Base-by-base conservation (phyloP, 345 rosid species). In the Passiflora organensis region DNA sequence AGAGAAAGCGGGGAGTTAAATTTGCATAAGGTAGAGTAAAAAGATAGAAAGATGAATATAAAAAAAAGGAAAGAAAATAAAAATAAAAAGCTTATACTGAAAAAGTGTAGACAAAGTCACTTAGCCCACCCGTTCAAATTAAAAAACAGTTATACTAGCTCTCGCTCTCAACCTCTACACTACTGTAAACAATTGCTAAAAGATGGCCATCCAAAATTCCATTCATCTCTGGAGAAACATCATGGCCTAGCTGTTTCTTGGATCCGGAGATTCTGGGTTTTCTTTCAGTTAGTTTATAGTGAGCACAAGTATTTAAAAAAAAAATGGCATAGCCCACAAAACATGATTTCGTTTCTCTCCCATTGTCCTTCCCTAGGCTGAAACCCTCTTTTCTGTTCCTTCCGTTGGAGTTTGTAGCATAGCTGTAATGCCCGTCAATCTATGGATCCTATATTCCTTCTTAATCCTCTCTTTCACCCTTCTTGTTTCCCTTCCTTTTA, bases 171-270 rank as follows among this genome's bases (percentile, higher is more conserved):
- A 19, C 38, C 47, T 24, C 43, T 39, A 25, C 43, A 36, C 32
- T 55, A 55, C 56, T 69, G 55, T 56, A 51, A 73, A 67, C 62
- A 70, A 73, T 60, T 60, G 44, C 62, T 23, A 34, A 48, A 65
- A 56, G 34, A 65, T 54, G 46, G 59, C 58, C 63, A 59, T 52
- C 70, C 45, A 65, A 80, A 69, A 66, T 73, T 74, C 85, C 78
- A 68, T 64, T 69, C 62, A 68, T 73, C 76, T 65, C 68, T 58
- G 77, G 72, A 63, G 68, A 65, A 64, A 64, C 86, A 66, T 71
- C 76, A 71, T 84, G 86, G 84, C 80, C 80, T 73, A 78, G 82
- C 82, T 83, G 86, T 78, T 77, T 79, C 90, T 84, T 77, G 86
- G 90, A 84, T 84, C 90, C 86, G 71, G 81, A 74, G 87, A 79